A percentile compares a stretch with the other conserved stretches of the same genome.
Evolutionary conservation across 305 asterid species (phyloP).

Genomic region (Caryopteris hybrid): DNA sequence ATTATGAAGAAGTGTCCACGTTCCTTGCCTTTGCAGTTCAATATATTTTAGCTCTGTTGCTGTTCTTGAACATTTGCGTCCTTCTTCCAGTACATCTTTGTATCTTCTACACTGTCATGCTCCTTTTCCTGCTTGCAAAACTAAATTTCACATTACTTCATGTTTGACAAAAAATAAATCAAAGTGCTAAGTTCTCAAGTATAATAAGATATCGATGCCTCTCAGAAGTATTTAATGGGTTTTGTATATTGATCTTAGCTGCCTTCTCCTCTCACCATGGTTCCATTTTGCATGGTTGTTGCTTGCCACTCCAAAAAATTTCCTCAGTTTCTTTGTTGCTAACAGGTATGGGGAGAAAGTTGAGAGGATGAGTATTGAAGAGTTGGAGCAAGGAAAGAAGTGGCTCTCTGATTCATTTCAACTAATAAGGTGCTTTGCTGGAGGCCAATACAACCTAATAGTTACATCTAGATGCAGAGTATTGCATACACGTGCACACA

Average conservation of each 20-base stretch:
- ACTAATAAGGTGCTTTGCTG: constrained; percentile 73
- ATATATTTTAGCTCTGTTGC: no score
- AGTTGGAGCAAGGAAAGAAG: constrained; percentile 76
- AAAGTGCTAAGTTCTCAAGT: background rate
- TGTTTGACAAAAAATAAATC: no score
- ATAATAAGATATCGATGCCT: background rate
- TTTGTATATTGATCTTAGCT: background rate
- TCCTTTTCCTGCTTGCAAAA: no score
- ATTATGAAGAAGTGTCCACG: background rate
- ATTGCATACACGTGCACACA: background rate
- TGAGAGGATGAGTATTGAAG: constrained; percentile 71
- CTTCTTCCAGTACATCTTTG: background rate
- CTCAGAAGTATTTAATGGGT: background rate
- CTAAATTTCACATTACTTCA: no score
- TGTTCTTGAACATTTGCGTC: no score
- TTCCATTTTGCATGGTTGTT: background rate
- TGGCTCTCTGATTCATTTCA: constrained; percentile 87
- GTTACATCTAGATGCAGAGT: background rate
- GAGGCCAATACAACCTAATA: background rate
- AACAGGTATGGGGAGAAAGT: constrained; percentile 63
- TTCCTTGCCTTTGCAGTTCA: no score
- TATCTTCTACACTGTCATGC: no score
- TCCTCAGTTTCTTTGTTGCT: background rate
- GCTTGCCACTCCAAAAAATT: background rate
- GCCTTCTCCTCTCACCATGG: background rate